A percentile compares a stretch with the other conserved stretches of the same genome.
Evolutionary conservation across 345 rosid genomes (phyloP).

Genomic region (Cardiospermum halicacabum): DNA sequence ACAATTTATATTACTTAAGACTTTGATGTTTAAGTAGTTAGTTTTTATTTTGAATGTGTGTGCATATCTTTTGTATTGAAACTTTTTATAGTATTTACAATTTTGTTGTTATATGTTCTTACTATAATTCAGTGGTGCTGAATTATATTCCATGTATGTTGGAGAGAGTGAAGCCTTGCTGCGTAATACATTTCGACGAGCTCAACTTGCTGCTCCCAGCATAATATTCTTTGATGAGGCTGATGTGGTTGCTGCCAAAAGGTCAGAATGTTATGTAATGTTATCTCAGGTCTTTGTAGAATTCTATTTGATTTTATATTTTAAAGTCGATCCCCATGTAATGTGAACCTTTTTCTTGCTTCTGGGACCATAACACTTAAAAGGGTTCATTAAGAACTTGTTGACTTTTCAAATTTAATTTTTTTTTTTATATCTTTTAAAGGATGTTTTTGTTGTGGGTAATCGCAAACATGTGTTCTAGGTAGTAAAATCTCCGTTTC

Average conservation of each 20-base stretch:
- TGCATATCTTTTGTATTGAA: background rate
- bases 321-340: background rate
- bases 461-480: background rate
- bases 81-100: background rate
- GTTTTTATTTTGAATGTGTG: background rate
- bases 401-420: background rate
- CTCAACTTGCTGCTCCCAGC: slow-evolving; percentile 91
- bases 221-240: slow-evolving; percentile 94
- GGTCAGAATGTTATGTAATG: slow-evolving; percentile 36
- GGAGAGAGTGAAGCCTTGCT: slow-evolving; percentile 97
- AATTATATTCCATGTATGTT: slow-evolving; percentile 91
- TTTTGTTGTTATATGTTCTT: background rate
- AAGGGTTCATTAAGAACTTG: background rate
- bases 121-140: slow-evolving; percentile 67
- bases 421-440: background rate
- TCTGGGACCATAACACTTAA: background rate
- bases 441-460: background rate
- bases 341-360: background rate
- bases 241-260: slow-evolving; percentile 77
- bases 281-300: background rate
- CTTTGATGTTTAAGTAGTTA: background rate
- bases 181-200: slow-evolving; percentile 82
- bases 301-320: background rate
- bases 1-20: background rate
- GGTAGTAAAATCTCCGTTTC: background rate